Percentiles rank a stretch among this genome's conserved stretches.
phyloP scores from a whole-genome alignment of 1,139 yeast species.

The Pichia sp. region DNA sequence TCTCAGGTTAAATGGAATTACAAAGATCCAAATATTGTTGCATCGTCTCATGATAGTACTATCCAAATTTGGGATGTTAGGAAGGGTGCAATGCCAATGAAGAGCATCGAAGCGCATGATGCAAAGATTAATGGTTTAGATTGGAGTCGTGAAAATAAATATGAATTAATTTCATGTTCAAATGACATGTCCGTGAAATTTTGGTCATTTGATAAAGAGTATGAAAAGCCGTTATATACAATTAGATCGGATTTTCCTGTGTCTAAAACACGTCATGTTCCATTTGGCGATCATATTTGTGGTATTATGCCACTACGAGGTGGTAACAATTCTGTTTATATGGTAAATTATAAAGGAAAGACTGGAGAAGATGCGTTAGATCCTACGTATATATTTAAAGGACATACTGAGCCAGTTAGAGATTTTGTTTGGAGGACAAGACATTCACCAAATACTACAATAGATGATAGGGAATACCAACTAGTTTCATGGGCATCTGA shows the following conservation, averaged over 20 bases:
- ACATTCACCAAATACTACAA: conserved; percentile 36
- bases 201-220: conserved; percentile 58
- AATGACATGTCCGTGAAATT: conserved; percentile 82
- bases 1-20: conserved; percentile 94
- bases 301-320: conserved; percentile 89
- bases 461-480: conserved; percentile 76
- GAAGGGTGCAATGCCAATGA: conserved; percentile 71
- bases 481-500: conserved; percentile 94
- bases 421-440: conserved; percentile 85
- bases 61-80: conserved; percentile 85
- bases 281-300: conserved; percentile 82
- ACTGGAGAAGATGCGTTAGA: conserved; percentile 38
- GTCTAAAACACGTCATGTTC: conserved; percentile 79
- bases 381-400: conserved; percentile 62
- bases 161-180: conserved; percentile 69
- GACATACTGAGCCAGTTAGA: conserved; percentile 78
- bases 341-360: conserved; percentile 48
- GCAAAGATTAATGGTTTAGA: conserved; percentile 88
- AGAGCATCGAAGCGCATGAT: conserved; percentile 63
- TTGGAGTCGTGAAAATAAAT: conserved; percentile 56
- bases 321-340: conserved; percentile 68
- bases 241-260: conserved; percentile 77
- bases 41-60: conserved; percentile 78
- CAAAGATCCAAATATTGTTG: conserved; percentile 65
- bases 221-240: conserved; percentile 46